Evolutionary conservation across 495 filamentous ascomycete species (phyloP).

Genomic region (Penicillium daleae): DNA sequence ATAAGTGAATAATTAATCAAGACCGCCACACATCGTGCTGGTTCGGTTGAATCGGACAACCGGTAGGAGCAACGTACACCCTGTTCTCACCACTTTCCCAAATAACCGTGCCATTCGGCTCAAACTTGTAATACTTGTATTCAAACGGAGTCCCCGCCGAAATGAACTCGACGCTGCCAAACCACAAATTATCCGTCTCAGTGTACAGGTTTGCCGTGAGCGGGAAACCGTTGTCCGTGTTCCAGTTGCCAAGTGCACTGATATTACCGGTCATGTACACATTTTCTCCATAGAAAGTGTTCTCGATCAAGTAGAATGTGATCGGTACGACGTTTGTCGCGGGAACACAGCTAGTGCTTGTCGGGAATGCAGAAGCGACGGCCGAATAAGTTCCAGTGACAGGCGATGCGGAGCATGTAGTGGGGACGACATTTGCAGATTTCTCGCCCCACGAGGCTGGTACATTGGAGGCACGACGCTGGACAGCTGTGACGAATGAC

Average conservation of each 20-base stretch:
- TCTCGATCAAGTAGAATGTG: constrained; percentile 19
- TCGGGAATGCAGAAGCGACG: constrained; percentile 19
- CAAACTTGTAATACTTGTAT: constrained; percentile 23
- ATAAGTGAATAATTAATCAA: background rate
- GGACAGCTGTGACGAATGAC: constrained; percentile 44
- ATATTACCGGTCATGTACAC: constrained; percentile 15
- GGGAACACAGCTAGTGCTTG: constrained; percentile 10
- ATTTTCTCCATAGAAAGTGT: constrained; percentile 19
- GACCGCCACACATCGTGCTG: constrained; percentile 16
- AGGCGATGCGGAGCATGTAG: constrained; percentile 27
- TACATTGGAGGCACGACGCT: constrained; percentile 18
- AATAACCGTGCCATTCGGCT: constrained; percentile 12
- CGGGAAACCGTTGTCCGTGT: constrained; percentile 9
- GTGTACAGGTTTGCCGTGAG: constrained; percentile 16
- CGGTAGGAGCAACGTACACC: constrained; percentile 17
- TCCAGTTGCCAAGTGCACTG: constrained; percentile 9
- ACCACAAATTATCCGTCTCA: constrained; percentile 15
- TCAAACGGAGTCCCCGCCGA: constrained; percentile 16
- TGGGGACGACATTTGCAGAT: constrained; percentile 22
- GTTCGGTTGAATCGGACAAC: constrained; percentile 15
- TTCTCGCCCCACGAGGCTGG: constrained; percentile 28
- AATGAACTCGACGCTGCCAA: constrained; percentile 14
- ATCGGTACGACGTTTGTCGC: constrained; percentile 12
- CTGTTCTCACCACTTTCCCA: constrained; percentile 16
- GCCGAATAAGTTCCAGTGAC: constrained; percentile 27